These are phyloP conservation scores for Monosporascus sp. DNA, from an alignment of 2,329 filamentous ascomycete genomes.

Conservation along the genomic window DNA sequence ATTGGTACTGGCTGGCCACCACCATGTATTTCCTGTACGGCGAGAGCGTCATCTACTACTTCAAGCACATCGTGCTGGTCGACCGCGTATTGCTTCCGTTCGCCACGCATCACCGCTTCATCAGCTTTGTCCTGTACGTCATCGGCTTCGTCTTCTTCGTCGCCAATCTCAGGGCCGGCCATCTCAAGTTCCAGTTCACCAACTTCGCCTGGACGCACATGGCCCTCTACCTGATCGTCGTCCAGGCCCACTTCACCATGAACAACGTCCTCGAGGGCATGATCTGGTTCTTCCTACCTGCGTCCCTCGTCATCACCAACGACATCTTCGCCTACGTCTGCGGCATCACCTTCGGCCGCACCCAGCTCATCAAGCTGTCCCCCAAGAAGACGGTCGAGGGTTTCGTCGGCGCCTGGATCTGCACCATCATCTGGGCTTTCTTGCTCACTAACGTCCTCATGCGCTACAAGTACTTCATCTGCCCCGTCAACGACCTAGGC, in stretches of 20 bases:
- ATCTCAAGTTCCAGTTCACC: conserved; percentile 98
- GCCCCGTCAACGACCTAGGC: conserved; percentile 92
- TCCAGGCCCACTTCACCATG: conserved; percentile 98
- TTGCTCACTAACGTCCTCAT: conserved; percentile 77
- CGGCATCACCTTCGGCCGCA: conserved; percentile 93
- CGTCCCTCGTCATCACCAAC: conserved; percentile 92
- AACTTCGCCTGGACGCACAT: conserved; percentile 99
- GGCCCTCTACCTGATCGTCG: conserved; percentile 95
- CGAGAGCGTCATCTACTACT: conserved; percentile 99
- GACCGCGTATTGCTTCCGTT: conserved; percentile 89
- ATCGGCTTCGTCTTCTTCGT: conserved; percentile 99
- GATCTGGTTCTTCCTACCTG: conserved; percentile 99
- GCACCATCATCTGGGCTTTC: conserved; percentile 83
- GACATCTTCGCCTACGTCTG: conserved; percentile 98
- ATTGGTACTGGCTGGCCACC: conserved; percentile 98
- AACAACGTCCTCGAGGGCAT: conserved; percentile 99
- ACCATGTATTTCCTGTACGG: conserved; percentile 99
- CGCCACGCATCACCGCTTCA: conserved; percentile 96
- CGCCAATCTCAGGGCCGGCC: conserved; percentile 84
- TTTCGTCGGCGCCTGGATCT: conserved; percentile 93
- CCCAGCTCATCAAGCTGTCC: conserved; percentile 94
- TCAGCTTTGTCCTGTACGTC: conserved; percentile 96
- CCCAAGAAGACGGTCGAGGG: conserved; percentile 99
- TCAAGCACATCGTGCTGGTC: conserved; percentile 96
- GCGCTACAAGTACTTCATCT: conserved; percentile 95